Conservation (phyloP, 1,139 yeast genomes). For the Arxiozyma slooffiae region DNA sequence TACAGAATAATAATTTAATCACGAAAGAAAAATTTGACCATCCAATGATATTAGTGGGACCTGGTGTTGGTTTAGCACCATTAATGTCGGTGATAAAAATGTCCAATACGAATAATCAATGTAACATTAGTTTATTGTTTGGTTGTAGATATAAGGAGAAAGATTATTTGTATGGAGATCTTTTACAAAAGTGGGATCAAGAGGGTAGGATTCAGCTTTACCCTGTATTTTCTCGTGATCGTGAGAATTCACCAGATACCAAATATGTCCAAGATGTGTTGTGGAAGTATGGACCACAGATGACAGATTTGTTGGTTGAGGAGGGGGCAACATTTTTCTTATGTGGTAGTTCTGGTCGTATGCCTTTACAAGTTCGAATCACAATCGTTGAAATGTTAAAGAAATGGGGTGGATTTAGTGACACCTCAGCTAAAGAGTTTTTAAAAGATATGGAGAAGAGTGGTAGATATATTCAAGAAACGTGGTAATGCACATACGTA, state of each 20-base stretch:
- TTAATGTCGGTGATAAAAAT: slow-evolving; percentile 51
- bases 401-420: slow-evolving; percentile 34
- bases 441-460: slow-evolving; percentile 52
- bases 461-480: slow-evolving; percentile 76
- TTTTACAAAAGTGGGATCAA: slow-evolving; percentile 38
- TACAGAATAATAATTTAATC: slow-evolving; percentile 41
- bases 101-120: slow-evolving; percentile 19
- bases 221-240: slow-evolving; percentile 58
- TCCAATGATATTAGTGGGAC: slow-evolving; percentile 67
- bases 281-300: slow-evolving; percentile 38
- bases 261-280: slow-evolving; percentile 70
- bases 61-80: slow-evolving; percentile 94
- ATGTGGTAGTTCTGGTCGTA: slow-evolving; percentile 89
- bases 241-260: slow-evolving; percentile 30
- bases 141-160: slow-evolving; percentile 64
- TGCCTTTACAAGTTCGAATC: slow-evolving; percentile 84
- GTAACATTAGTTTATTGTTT: slow-evolving; percentile 45
- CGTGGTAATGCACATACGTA: slow-evolving; percentile 48
- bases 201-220: slow-evolving; percentile 35
- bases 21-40: slow-evolving; percentile 21
- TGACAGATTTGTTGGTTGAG: slow-evolving; percentile 47
- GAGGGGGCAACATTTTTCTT: slow-evolving; percentile 54
- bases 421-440: slow-evolving; percentile 42
- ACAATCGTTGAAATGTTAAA: slow-evolving; percentile 57
- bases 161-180: slow-evolving; percentile 57